Conservation (phyloP, 1,139 yeast species). For the Pichia sp. region DNA sequence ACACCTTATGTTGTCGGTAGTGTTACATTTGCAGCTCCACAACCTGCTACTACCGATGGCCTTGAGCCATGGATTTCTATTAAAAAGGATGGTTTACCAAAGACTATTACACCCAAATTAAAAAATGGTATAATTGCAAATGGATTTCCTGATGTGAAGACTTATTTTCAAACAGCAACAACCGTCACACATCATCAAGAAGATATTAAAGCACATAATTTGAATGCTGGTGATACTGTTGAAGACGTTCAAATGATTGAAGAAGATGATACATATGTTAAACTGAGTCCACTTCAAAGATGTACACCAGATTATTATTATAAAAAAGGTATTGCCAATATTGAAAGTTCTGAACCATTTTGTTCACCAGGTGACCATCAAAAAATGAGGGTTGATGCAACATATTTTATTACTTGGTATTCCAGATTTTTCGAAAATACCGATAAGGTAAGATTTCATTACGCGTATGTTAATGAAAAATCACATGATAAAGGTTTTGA, state of each 20-base stretch:
- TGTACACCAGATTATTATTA: slow-evolving; percentile 76
- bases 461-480: slow-evolving; percentile 57
- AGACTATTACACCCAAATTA: slow-evolving; percentile 66
- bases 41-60: slow-evolving; percentile 59
- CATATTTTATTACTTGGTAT: slow-evolving; percentile 79
- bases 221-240: slow-evolving; percentile 52
- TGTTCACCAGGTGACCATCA: slow-evolving; percentile 69
- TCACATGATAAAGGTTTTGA: slow-evolving; percentile 49
- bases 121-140: slow-evolving; percentile 66
- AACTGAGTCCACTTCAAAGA: slow-evolving; percentile 70
- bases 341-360: slow-evolving; percentile 60
- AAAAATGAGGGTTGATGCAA: slow-evolving; percentile 48
- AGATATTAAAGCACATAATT: slow-evolving; percentile 62
- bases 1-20: slow-evolving; percentile 79
- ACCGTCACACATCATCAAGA: slow-evolving; percentile 52
- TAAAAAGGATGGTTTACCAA: slow-evolving; percentile 73
- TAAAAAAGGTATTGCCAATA: slow-evolving; percentile 58
- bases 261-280: slow-evolving; percentile 65
- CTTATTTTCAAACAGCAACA: slow-evolving; percentile 69
- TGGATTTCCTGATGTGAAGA: slow-evolving; percentile 65
- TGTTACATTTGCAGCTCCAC: slow-evolving; percentile 72
- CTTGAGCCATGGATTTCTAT: slow-evolving; percentile 78
- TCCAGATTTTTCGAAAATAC: slow-evolving; percentile 52
- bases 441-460: slow-evolving; percentile 58
- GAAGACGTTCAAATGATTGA: slow-evolving; percentile 50